These are phyloP conservation scores for Wickerhamomyces canadensis DNA, from an alignment of 805 yeast genomes.

Conservation along the genomic window DNA sequence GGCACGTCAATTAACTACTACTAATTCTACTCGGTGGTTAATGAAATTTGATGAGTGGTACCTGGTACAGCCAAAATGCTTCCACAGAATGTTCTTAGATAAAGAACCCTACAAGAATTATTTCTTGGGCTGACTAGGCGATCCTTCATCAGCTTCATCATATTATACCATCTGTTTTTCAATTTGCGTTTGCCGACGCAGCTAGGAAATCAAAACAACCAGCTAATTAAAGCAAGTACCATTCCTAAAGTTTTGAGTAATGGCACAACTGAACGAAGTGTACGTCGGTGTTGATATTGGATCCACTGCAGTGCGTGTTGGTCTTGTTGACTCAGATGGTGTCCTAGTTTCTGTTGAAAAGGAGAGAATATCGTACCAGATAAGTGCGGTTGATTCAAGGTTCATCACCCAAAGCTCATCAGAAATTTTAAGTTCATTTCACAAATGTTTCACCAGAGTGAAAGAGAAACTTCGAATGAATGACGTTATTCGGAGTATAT, in stretches of 20 bases:
- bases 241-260: no score
- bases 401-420: constrained; percentile 35
- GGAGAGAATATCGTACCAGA: constrained; percentile 21
- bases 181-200: no score
- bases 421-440: constrained; percentile 33
- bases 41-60: no score
- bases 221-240: no score
- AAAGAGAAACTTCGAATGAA: background rate
- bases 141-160: no score
- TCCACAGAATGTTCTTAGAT: no score
- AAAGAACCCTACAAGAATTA: no score
- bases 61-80: no score
- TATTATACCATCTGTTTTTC: no score
- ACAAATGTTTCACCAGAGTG: constrained; percentile 18
- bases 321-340: constrained; percentile 21
- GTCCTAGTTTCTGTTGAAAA: constrained; percentile 8
- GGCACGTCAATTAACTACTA: background rate
- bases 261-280: background rate
- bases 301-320: constrained; percentile 42
- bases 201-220: no score
- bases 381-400: constrained; percentile 14
- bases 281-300: constrained; percentile 45
- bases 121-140: no score
- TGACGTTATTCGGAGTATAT: constrained; percentile 23
- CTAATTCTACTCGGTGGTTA: no score